Conservation (phyloP, 139 green algal species). For the Chlorella ohadii region DNA sequence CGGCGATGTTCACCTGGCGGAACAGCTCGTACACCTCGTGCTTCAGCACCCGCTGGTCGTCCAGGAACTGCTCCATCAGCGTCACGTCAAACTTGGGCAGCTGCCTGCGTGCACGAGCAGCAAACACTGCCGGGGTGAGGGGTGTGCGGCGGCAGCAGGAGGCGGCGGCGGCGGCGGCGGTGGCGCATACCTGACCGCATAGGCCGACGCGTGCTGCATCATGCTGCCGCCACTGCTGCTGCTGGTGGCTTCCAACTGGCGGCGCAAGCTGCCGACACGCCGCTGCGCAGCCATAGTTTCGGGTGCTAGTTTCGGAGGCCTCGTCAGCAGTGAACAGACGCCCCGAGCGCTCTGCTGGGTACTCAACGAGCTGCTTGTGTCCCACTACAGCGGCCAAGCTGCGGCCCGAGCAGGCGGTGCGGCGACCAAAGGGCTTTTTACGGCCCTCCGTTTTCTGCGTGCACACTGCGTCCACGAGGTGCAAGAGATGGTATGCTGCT, state of each 20-base stretch:
- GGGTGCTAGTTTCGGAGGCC: too few relatives aligned
- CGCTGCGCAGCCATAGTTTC: not conserved
- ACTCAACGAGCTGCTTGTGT: too few relatives aligned
- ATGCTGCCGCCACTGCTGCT: not conserved
- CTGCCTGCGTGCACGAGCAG: not conserved
- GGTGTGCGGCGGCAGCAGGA: not conserved
- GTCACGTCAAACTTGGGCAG: constrained; percentile 45
- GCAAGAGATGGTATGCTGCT: too few relatives aligned
- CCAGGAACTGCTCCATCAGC: constrained; percentile 57
- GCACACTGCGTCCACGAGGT: too few relatives aligned
- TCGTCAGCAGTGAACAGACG: too few relatives aligned
- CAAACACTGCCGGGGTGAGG: not conserved
- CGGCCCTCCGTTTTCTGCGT: too few relatives aligned
- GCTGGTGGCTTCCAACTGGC: not conserved
- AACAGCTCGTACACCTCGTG: constrained; percentile 72
- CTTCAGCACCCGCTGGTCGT: constrained; percentile 43
- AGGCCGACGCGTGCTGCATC: not conserved
- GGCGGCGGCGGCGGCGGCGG: not conserved
- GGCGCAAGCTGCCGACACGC: not conserved
- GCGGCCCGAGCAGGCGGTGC: too few relatives aligned
- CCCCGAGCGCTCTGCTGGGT: too few relatives aligned
- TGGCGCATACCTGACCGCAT: not conserved
- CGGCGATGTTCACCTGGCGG: not conserved
- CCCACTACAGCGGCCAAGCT: too few relatives aligned
- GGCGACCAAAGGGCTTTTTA: too few relatives aligned